Evolutionary conservation across 331 rosid species (phyloP).

Genomic region (Prunus yedoensis): DNA sequence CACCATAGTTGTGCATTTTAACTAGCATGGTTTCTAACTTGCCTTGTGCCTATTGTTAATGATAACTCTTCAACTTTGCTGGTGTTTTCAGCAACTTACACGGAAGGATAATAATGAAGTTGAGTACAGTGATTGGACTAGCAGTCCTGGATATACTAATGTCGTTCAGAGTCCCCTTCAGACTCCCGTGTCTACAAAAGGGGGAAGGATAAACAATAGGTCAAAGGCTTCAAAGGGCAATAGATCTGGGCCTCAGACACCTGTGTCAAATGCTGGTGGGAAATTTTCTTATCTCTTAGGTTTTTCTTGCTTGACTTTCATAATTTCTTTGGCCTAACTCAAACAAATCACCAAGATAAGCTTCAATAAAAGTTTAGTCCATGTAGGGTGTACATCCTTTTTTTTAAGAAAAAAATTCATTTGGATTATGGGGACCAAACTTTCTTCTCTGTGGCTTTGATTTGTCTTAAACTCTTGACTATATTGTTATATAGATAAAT

Average conservation of each 20-base stretch:
- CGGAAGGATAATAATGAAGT: conserved; percentile 56
- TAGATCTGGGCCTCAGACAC: conserved; percentile 68
- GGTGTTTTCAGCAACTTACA: conserved; percentile 60
- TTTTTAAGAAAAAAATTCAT: not conserved
- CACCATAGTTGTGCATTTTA: not conserved
- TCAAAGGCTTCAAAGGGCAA: conserved; percentile 63
- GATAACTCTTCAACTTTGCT: conserved; percentile 21
- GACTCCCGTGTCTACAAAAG: conserved; percentile 76
- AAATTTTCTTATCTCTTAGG: conserved; percentile 12
- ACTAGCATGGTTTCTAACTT: conserved; percentile 12
- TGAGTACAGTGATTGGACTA: conserved; percentile 48
- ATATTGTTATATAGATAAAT: not conserved
- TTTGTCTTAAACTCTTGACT: not conserved
- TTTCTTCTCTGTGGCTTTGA: not conserved
- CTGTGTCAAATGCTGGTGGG: conserved; percentile 72
- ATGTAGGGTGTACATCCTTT: not conserved
- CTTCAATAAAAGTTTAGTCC: not conserved
- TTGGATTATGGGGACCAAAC: not conserved
- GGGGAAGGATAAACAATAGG: conserved; percentile 57
- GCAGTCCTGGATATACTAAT: conserved; percentile 52
- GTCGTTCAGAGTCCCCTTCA: conserved; percentile 46
- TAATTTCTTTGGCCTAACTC: not conserved
- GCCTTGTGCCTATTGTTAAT: conserved; percentile 5
- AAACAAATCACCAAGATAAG: not conserved
- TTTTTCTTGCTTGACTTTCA: conserved; percentile 3